Evolutionary conservation across 73 alveolate species (phyloP), one percentile per base, ranked within the genome.

Genomic region (Paramecium tetraurelia): DNA sequence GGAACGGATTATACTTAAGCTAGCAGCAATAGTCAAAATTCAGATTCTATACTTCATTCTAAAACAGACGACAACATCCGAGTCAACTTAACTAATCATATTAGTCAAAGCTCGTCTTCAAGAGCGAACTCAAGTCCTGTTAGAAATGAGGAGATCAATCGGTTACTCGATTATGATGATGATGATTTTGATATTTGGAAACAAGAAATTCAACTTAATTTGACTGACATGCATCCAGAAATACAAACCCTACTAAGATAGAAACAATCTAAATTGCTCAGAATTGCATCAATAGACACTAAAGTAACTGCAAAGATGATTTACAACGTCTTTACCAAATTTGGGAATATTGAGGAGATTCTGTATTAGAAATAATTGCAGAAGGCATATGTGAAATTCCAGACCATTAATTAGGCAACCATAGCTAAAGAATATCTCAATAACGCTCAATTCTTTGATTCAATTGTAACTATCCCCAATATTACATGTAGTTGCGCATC

Each of bases 1-100:
- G 90, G 90, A 80, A 80, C 90, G 21, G 90, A 80, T 48, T 80
- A 80, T 48, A 80, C 87, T 10, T 38, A 75, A 16, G 87, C 84
- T 31, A 63, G 84, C 84, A 63, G 84, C 9, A 63, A 27, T 63
- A 63, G 84, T 63, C 84, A 63, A 63, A 63, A 63, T 63, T 63
- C 84, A 63, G 84, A 63, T 63, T 63, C 84, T 27, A 33, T 33
- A 22, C 48, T 63, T 14, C 84, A 63, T 63, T 63, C 84, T 31
- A 63, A 63, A 33, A 63, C 84, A 63, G 84, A 63, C 9, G 84
- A 63, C 12, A 27, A 63, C 27, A 63, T 63, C 84, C 27, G 84
- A 63, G 84, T 63, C 50, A 63, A 63, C 48, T 63, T 63, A 33
- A 63, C 84, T 33, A 63, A 63, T 63, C 46, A 63, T 12, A 63